Evolutionary conservation across 495 filamentous ascomycete genomes (phyloP).

Genomic region (Aspergillus indologenus): DNA sequence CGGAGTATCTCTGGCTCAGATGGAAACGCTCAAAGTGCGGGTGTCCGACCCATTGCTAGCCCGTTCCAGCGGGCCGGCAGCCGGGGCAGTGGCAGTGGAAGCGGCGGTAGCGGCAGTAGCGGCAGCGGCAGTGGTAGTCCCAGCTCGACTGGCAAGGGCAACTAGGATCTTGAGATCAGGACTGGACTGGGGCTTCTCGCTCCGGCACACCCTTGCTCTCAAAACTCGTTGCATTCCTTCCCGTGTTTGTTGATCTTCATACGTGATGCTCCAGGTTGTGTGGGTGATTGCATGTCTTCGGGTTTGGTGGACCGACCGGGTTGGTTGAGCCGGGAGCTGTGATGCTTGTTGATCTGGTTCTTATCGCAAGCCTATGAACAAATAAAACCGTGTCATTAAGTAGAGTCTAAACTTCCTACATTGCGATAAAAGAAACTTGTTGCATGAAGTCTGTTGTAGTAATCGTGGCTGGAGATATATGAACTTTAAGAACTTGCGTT

Average conservation of each 20-base stretch:
- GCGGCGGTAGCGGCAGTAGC: slow-evolving; percentile 40
- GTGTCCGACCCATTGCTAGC: slow-evolving; percentile 34
- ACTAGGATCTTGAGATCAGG: slow-evolving; percentile 10
- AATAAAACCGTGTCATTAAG: slow-evolving; percentile 5
- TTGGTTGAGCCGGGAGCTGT: neutral
- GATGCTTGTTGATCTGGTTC: neutral
- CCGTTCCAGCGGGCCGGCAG: slow-evolving; percentile 44
- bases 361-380: slow-evolving; percentile 4
- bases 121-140: slow-evolving; percentile 47
- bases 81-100: slow-evolving; percentile 46
- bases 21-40: slow-evolving; percentile 28
- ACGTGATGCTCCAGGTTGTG: neutral
- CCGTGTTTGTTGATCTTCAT: slow-evolving; percentile 1
- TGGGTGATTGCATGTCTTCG: neutral
- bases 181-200: neutral
- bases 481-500: too few species aligned
- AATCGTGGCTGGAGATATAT: too few species aligned
- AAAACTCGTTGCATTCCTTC: neutral
- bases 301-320: neutral
- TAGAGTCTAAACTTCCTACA: slow-evolving; percentile 1
- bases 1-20: slow-evolving; percentile 35
- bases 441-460: neutral
- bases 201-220: neutral
- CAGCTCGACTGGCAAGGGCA: slow-evolving; percentile 35
- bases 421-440: neutral